These are phyloP conservation scores for Eimeria tenella DNA, from an alignment of 169 alveolate genomes.

Conservation along the genomic window DNA sequence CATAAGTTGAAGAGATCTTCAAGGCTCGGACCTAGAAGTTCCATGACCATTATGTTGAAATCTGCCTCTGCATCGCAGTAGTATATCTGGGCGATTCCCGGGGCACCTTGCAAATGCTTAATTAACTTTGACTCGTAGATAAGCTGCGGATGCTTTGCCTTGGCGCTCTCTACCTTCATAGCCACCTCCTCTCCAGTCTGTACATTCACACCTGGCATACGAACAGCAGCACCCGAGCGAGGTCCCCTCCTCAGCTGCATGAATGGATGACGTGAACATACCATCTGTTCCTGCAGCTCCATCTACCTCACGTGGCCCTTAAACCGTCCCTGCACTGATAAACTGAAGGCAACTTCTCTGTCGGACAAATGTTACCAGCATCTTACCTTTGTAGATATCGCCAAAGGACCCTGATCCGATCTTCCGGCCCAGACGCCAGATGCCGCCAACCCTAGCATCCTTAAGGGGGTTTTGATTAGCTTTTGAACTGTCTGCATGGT, in stretches of 20 bases:
- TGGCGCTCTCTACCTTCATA: slow-evolving; percentile 81
- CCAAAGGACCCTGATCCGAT: slow-evolving; percentile 99
- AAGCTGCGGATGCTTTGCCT: slow-evolving; percentile 88
- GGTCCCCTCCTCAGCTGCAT: too few relatives aligned
- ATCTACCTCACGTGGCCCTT: too few relatives aligned
- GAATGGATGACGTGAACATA: too few relatives aligned
- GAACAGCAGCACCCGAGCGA: not conserved
- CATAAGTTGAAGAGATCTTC: slow-evolving; percentile 92
- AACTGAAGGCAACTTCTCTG: too few relatives aligned
- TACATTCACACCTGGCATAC: slow-evolving; percentile 59
- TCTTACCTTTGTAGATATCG: slow-evolving; percentile 94
- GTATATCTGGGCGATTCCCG: slow-evolving; percentile 78
- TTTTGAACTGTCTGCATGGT: slow-evolving; percentile 73
- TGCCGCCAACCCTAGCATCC: slow-evolving; percentile 97
- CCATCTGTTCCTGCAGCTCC: too few relatives aligned
- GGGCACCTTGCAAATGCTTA: slow-evolving; percentile 81
- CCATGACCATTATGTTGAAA: slow-evolving; percentile 89
- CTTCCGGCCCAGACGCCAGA: slow-evolving; percentile 97
- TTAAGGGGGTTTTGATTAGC: slow-evolving; percentile 79
- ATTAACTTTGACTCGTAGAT: slow-evolving; percentile 83
- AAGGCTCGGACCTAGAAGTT: slow-evolving; percentile 88
- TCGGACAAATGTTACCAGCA: too few relatives aligned
- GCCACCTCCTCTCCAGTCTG: slow-evolving; percentile 86
- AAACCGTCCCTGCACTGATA: too few relatives aligned
- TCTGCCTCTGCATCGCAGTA: slow-evolving; percentile 83